Percentiles rank a stretch among this genome's conserved stretches.
phyloP scores from a whole-genome alignment of 768 basidiomycete species.

The Lactarius deliciosus region DNA sequence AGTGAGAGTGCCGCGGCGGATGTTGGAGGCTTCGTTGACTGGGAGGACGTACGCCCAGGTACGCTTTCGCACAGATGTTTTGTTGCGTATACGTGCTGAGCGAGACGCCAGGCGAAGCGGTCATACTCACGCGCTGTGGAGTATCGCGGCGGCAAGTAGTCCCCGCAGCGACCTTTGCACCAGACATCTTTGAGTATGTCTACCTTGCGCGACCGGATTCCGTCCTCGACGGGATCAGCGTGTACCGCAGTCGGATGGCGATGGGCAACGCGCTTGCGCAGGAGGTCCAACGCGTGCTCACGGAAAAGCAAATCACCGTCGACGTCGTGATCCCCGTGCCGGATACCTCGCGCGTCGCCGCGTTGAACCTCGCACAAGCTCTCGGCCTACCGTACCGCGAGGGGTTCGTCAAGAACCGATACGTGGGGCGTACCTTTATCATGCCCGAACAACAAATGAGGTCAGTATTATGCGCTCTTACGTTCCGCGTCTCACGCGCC shows the following conservation, averaged over 20 bases:
- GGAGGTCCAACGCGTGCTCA: slow-evolving; percentile 75
- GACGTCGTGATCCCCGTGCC: slow-evolving; percentile 99
- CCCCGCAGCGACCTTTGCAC: slow-evolving; percentile 75
- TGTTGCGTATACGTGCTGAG: neutral
- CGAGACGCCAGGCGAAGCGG: slow-evolving; percentile 73
- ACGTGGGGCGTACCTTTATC: slow-evolving; percentile 97
- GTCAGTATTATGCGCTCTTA: slow-evolving; percentile 37
- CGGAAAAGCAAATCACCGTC: slow-evolving; percentile 63
- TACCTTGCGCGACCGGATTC: slow-evolving; percentile 99
- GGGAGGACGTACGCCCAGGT: slow-evolving; percentile 94
- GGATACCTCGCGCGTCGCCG: slow-evolving; percentile 95
- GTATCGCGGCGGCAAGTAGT: slow-evolving; percentile 76
- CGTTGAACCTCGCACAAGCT: slow-evolving; percentile 91
- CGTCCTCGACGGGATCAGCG: slow-evolving; percentile 94
- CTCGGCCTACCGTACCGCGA: slow-evolving; percentile 90
- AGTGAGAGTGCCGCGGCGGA: slow-evolving; percentile 97
- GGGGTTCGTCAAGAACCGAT: slow-evolving; percentile 98
- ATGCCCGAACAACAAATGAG: slow-evolving; percentile 99
- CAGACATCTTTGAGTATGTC: slow-evolving; percentile 98
- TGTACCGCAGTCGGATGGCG: slow-evolving; percentile 97
- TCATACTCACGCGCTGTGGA: slow-evolving; percentile 86
- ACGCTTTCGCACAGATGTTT: slow-evolving; percentile 26
- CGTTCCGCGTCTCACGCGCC: neutral
- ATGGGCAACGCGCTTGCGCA: slow-evolving; percentile 96
- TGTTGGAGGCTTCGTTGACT: slow-evolving; percentile 85